Evolutionary conservation across 352 stramenopile species (phyloP), one percentile per base, ranked within the genome.

Genomic region (Ochromonadaceae sp.): DNA sequence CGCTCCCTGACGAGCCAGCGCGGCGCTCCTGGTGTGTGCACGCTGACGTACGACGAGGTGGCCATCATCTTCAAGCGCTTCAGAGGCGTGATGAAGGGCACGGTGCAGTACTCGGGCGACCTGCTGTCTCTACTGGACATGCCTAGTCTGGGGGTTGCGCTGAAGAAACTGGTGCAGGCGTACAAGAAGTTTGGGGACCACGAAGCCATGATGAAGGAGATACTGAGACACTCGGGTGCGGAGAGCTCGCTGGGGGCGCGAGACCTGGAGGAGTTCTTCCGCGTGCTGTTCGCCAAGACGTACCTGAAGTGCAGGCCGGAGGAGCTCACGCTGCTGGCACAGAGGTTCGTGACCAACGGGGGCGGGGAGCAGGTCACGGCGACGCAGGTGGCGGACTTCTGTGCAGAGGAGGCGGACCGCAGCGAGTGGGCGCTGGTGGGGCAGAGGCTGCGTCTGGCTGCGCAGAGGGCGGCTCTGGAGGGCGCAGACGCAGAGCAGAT

Each of bases 11-110:
- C 67, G 72, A 25, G 63, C 58, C 30, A 12, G 70, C 59, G 48
- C 40, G 61, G 31, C n/a, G 34, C 15, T 32, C 20, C 30, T 14
- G 56, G 55, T 39, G n/a, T 10, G 1, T 14, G 44, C 9, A 66
- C 65, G 9, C 35, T 70, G 32, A 70, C 25, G 3, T 73, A 72
- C 59, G 69, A 74, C 38, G 67, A 74, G 58, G 59, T 74, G 28
- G 52, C 56, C 12, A 42, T 57, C 14, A 22, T 74, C 30, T 69
- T 63, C 32, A 39, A 56, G 7, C 26, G 67, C 4, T 74, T 74
- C 49, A 31, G 55, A 14, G 60, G 55, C 17, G 34, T 44, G 15
- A 12, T 34, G 2, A 65, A 67, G 40, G 60, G 48, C 1, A 65
- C 59, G 30, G 59, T 74, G n/a, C 32, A 70, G 43, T 74, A 74